Base-by-base conservation (phyloP, 371 early-diverging fungal genomes). In the Mucor indicus region DNA sequence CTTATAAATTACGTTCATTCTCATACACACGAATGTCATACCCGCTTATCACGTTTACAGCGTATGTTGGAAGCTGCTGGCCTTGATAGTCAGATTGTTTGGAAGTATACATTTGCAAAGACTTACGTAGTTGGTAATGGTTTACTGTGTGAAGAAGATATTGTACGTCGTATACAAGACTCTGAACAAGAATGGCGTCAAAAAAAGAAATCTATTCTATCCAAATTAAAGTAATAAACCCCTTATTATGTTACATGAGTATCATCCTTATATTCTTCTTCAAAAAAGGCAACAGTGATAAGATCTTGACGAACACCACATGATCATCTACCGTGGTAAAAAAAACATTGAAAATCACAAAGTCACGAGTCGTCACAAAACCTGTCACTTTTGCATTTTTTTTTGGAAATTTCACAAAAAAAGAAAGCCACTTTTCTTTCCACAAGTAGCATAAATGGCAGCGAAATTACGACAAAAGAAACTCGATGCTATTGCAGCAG, bases 91-190 rank as follows among this genome's bases (percentile, higher is more conserved):
- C 60, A 57, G 5, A 62, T 75, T 10, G 17, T 75, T 25, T 75
- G 75, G 75, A 75, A 75, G 35, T 75, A 75, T 24, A 48, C 67
- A 1, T 75, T 71, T 65, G 75, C 75, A 0, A 68, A 64, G 36
- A 59, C 62, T 0, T 69, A 53, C 47, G 67, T 71, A 0, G 57
- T 66, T 17, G 68, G 75, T 12, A 75, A 60, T 50, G 67, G 67
- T 19, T 27, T 75, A 19, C 23, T 71, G 5, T 42, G 69, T 17
- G 64, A 65, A 40, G 75, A 75, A 48, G 71, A 75, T 47, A 67
- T 75, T 7, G 64, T 75, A 16, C 63, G 69, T 23, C 53, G 71
- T 6, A 71, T 75, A 9, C 71, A 75, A 44, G 67, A 63, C 27
- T 53, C 68, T 8, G 75, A 75, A 50, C 62, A 68, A 25, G 64